Conservation (phyloP, 2,329 filamentous ascomycete genomes). For the Diaporthe humulicola region DNA sequence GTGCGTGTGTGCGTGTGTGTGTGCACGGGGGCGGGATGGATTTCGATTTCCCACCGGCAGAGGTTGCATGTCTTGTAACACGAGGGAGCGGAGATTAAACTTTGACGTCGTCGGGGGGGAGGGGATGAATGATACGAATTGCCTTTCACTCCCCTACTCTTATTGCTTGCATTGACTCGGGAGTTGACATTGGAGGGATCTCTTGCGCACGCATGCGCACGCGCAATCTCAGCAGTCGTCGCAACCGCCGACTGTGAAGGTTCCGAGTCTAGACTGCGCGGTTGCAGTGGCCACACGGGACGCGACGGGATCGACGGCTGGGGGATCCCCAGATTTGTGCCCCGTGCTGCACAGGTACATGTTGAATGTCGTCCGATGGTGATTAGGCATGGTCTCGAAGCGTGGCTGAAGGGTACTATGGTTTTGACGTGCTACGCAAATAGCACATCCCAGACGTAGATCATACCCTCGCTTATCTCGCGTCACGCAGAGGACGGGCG, state of each 20-base stretch:
- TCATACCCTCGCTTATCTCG: conserved; percentile 28
- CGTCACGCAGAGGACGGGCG: not conserved
- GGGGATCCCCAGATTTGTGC: not conserved
- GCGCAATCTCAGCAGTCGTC: not conserved
- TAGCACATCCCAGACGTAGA: conserved; percentile 27
- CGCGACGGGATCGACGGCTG: conserved; percentile 17
- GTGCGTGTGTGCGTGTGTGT: not conserved
- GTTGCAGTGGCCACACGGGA: not conserved
- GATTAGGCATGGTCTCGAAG: not conserved
- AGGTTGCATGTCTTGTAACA: conserved; percentile 28
- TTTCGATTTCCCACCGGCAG: conserved; percentile 11
- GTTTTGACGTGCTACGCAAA: conserved; percentile 11
- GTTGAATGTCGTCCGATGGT: not conserved
- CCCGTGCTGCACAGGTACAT: not conserved
- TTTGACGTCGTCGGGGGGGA: not conserved
- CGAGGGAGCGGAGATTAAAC: conserved; percentile 23
- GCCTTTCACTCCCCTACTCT: not conserved
- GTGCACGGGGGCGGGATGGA: conserved; percentile 11
- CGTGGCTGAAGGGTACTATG: not conserved
- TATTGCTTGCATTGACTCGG: conserved; percentile 13
- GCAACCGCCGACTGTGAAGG: not conserved
- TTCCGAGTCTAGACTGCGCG: not conserved
- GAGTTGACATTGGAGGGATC: conserved; percentile 1
- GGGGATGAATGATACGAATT: conserved; percentile 1
- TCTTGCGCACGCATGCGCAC: not conserved